phyloP scores from a whole-genome alignment of 208 protist genomes.

The Leishmania guyanensis region DNA sequence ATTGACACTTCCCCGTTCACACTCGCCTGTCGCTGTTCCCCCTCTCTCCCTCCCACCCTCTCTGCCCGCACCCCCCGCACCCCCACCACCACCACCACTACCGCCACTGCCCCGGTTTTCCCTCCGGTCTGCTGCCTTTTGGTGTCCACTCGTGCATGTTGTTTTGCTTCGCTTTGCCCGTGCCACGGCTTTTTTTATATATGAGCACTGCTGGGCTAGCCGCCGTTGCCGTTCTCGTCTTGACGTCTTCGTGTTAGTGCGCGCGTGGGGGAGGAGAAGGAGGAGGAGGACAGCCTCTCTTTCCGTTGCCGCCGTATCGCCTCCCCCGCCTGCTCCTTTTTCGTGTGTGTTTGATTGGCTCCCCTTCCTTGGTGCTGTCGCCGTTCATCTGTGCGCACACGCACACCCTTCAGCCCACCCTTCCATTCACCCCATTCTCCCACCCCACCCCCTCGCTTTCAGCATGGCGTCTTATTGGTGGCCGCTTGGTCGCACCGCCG shows the following conservation, averaged over 20 bases:
- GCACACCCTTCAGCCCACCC: neutral
- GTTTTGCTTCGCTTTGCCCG: too few species aligned
- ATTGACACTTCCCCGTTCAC: neutral
- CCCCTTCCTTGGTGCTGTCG: neutral
- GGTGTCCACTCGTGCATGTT: too few species aligned
- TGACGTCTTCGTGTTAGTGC: too few species aligned
- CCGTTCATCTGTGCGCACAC: slow-evolving; percentile 7
- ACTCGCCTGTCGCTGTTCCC: neutral
- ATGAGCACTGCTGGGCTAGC: too few species aligned
- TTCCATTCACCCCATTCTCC: neutral
- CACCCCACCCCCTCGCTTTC: neutral
- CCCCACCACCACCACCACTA: neutral
- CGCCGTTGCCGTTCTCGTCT: too few species aligned
- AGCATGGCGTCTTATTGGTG: slow-evolving; percentile 35
- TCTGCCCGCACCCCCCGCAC: neutral
- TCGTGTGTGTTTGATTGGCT: neutral
- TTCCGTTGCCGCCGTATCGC: neutral
- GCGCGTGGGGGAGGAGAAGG: too few species aligned
- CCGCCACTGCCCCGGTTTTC: too few species aligned
- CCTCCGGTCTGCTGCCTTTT: too few species aligned
- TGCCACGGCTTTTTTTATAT: too few species aligned
- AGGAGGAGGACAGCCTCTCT: too few species aligned
- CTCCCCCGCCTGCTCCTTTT: neutral
- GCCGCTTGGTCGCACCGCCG: slow-evolving; percentile 9
- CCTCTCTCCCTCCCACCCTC: neutral